A percentile compares a stretch with the other conserved stretches of the same genome.
Evolutionary conservation across 306 rosid species (phyloP).

Genomic region (Cucurbita pepo): DNA sequence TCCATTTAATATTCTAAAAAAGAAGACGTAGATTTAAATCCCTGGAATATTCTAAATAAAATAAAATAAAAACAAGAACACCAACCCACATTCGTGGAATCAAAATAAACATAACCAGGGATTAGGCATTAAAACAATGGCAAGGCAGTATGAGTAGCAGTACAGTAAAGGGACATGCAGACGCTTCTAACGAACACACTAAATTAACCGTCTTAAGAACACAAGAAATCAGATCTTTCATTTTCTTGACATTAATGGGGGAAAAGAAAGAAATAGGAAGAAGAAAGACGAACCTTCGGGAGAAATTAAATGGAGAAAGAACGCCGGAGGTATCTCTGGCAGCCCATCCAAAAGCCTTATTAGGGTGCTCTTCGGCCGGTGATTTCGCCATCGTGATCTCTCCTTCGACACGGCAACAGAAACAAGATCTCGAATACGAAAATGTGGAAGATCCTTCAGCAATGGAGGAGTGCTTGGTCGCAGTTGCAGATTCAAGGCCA

Average conservation of each 20-base stretch:
- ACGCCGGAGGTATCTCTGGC: conserved; percentile 12
- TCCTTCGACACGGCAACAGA: too few species aligned
- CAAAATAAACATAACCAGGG: too few species aligned
- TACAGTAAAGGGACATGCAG: not conserved
- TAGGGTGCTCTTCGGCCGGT: conserved; percentile 6
- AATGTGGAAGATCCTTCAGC: not conserved
- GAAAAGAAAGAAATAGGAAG: not conserved
- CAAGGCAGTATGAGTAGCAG: too few species aligned
- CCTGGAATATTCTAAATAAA: too few species aligned
- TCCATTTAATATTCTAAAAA: not conserved
- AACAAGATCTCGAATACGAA: not conserved
- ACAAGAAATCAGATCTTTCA: not conserved
- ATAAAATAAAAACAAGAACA: too few species aligned
- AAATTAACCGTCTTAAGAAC: not conserved
- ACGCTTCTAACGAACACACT: not conserved
- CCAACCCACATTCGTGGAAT: too few species aligned
- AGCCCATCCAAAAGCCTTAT: conserved; percentile 19
- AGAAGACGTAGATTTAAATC: too few species aligned
- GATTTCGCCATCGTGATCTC: not conserved
- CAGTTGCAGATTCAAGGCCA: not conserved
- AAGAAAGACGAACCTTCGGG: conserved; percentile 11
- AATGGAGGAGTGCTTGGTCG: too few species aligned
- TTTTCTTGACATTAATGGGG: not conserved
- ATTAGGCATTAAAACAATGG: too few species aligned
- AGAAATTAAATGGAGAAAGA: conserved; percentile 20